Evolutionary conservation across 495 filamentous ascomycete genomes (phyloP).

Genomic region (Chaetomium tenue): DNA sequence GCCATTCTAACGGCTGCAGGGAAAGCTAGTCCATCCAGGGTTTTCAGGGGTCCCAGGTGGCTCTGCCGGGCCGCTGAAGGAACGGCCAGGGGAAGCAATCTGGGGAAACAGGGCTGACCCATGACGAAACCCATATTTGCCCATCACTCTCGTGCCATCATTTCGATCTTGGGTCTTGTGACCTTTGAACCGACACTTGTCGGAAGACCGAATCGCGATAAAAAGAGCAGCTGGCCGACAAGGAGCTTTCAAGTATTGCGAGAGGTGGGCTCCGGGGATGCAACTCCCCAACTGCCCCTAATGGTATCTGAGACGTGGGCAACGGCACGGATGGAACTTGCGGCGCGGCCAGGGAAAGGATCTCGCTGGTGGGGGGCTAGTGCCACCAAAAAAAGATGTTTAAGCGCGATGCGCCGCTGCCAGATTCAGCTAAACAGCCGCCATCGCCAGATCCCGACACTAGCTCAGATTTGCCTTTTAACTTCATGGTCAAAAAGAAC

Average conservation of each 20-base stretch:
- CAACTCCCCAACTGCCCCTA: not conserved
- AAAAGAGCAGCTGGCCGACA: not conserved
- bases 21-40: not conserved
- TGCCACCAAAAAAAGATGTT: constrained; percentile 10
- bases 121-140: constrained; percentile 11
- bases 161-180: not conserved
- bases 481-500: constrained; percentile 40
- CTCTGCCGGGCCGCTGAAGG: constrained; percentile 13
- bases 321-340: not conserved
- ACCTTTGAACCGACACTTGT: constrained; percentile 11
- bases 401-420: not conserved
- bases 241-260: not conserved
- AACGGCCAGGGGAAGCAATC: constrained; percentile 14
- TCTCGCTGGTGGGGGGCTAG: not conserved
- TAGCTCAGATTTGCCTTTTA: constrained; percentile 52
- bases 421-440: not conserved
- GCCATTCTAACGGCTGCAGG: constrained; percentile 14
- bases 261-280: not conserved
- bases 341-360: not conserved
- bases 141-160: not conserved
- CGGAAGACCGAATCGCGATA: not conserved
- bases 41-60: constrained; percentile 10
- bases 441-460: not conserved
- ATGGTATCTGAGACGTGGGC: not conserved
- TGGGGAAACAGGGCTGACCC: constrained; percentile 20